Conservation (phyloP, 768 basidiomycete species). For the Chiua virens region DNA sequence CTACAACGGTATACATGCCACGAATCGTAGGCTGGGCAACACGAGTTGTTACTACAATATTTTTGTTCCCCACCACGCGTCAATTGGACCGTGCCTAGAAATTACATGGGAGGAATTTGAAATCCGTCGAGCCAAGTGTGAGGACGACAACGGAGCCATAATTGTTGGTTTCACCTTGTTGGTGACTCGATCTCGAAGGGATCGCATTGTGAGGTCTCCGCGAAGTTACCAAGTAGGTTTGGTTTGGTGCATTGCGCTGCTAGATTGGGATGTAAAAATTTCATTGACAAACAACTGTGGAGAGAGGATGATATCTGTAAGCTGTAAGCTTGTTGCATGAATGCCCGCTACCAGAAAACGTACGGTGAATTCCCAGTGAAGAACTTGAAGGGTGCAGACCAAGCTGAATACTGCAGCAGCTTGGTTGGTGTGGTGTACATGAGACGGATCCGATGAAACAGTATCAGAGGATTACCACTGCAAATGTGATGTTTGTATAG, state of each 20-base stretch:
- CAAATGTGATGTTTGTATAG: too few species aligned
- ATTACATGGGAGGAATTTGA: conserved; percentile 31
- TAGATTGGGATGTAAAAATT: conserved; percentile 14
- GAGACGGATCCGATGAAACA: too few species aligned
- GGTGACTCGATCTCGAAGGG: conserved; percentile 22
- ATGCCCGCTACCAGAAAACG: neutral
- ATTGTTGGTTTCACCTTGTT: neutral
- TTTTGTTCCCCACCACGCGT: conserved; percentile 46
- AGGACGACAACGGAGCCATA: conserved; percentile 29
- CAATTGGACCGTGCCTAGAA: conserved; percentile 34
- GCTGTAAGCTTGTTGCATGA: conserved; percentile 8
- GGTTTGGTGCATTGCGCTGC: conserved; percentile 21
- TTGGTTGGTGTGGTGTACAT: too few species aligned
- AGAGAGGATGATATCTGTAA: conserved; percentile 42
- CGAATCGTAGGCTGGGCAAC: conserved; percentile 14
- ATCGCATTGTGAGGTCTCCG: conserved; percentile 38
- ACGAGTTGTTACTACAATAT: conserved; percentile 43
- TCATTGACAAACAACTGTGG: conserved; percentile 41
- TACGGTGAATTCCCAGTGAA: too few species aligned
- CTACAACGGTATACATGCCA: conserved; percentile 23
- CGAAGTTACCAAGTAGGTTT: conserved; percentile 35
- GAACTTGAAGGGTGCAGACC: too few species aligned
- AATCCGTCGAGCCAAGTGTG: conserved; percentile 28
- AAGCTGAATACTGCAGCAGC: too few species aligned
- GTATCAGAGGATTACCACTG: too few species aligned